A percentile compares a stretch with the other conserved stretches of the same genome.
Evolutionary conservation across 768 basidiomycete genomes (phyloP).

Genomic region (Strobilomyces dryophilus): DNA sequence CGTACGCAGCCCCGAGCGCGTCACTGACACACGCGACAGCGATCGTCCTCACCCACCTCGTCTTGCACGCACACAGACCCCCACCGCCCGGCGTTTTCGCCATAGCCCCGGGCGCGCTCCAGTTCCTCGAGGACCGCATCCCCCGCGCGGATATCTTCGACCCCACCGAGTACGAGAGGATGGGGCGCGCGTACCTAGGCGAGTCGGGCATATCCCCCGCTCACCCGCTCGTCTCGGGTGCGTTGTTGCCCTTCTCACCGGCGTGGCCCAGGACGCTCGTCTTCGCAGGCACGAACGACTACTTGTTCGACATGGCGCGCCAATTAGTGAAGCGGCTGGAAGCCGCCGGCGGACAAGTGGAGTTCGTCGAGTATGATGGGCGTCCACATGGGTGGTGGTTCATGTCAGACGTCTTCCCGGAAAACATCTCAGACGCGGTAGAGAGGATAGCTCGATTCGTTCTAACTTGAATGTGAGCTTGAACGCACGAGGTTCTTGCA

Average conservation of each 20-base stretch:
- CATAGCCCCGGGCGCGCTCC: constrained; percentile 40
- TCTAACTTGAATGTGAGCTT: background rate
- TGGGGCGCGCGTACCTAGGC: constrained; percentile 8
- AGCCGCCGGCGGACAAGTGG: constrained; percentile 1
- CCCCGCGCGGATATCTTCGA: background rate
- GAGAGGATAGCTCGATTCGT: constrained; percentile 12
- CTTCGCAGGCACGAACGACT: constrained; percentile 18
- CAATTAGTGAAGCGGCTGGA: constrained; percentile 8
- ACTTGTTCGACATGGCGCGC: constrained; percentile 5
- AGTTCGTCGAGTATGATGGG: constrained; percentile 24
- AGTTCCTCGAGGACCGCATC: background rate
- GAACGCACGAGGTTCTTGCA: too few relatives aligned
- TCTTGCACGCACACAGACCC: constrained; percentile 48
- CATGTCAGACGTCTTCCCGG: constrained; percentile 14
- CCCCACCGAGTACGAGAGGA: rapidly evolving
- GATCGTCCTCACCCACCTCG: constrained; percentile 24
- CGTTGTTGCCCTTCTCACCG: constrained; percentile 9
- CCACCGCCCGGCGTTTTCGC: constrained; percentile 54
- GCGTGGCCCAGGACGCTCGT: constrained; percentile 24
- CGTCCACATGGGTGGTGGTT: constrained; percentile 25
- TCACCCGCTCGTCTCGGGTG: constrained; percentile 19
- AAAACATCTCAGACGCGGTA: constrained; percentile 6
- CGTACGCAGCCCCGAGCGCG: too few relatives aligned
- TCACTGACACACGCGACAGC: constrained; percentile 7
- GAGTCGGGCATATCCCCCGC: constrained; percentile 4